Evolutionary conservation across 495 filamentous ascomycete species (phyloP).

Genomic region (Podospora sp.): DNA sequence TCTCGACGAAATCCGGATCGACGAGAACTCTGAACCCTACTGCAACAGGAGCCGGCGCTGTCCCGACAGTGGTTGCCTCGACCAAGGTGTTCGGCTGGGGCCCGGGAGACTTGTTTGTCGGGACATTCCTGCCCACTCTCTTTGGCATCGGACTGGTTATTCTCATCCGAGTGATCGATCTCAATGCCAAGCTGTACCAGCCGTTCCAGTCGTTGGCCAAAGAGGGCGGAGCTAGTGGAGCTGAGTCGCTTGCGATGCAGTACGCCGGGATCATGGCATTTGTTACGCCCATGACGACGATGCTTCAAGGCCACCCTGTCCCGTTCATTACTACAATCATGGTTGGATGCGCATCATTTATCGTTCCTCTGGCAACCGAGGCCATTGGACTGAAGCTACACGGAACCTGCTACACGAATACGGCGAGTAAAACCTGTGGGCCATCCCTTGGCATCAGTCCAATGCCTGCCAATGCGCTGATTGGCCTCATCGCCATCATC

Average conservation of each 20-base stretch:
- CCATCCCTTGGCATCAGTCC: slow-evolving; percentile 36
- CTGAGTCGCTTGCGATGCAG: slow-evolving; percentile 33
- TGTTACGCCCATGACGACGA: slow-evolving; percentile 27
- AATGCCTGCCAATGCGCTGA: slow-evolving; percentile 29
- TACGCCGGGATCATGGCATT: slow-evolving; percentile 34
- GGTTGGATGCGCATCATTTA: slow-evolving; percentile 31
- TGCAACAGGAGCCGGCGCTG: not conserved
- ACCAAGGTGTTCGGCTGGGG: slow-evolving; percentile 30
- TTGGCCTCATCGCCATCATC: slow-evolving; percentile 33
- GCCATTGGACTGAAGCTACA: slow-evolving; percentile 42
- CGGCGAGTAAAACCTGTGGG: slow-evolving; percentile 31
- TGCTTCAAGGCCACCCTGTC: slow-evolving; percentile 33
- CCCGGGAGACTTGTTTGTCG: slow-evolving; percentile 37
- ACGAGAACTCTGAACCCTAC: slow-evolving; percentile 28
- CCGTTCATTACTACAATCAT: slow-evolving; percentile 38
- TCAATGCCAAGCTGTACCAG: slow-evolving; percentile 43
- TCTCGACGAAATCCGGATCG: slow-evolving; percentile 26
- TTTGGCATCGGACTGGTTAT: slow-evolving; percentile 36
- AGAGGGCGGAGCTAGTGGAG: slow-evolving; percentile 21
- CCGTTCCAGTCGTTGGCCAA: slow-evolving; percentile 39
- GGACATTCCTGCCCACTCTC: slow-evolving; percentile 40
- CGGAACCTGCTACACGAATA: slow-evolving; percentile 34
- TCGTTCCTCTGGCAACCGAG: slow-evolving; percentile 40
- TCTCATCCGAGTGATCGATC: slow-evolving; percentile 40
- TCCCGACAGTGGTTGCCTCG: slow-evolving; percentile 20